Evolutionary conservation across 1,284 basidiomycete species (phyloP).

Genomic region (Gymnopus androsaceus): DNA sequence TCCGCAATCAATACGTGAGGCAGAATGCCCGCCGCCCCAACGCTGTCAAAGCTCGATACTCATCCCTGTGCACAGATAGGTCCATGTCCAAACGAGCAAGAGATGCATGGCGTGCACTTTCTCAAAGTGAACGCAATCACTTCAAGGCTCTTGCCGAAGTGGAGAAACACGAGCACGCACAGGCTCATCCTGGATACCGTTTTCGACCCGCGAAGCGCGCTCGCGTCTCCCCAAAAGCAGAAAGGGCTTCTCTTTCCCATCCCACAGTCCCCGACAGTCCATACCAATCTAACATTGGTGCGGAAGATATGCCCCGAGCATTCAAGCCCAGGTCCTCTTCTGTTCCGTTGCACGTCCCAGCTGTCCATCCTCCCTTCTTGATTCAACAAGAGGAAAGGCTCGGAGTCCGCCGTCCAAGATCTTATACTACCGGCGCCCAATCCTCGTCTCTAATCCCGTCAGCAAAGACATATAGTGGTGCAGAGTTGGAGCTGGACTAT

Average conservation of each 20-base stretch:
- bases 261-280: background rate
- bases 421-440: background rate
- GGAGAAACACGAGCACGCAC: slow-evolving; percentile 56
- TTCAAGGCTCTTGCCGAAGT: slow-evolving; percentile 52
- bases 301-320: background rate
- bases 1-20: slow-evolving; percentile 72
- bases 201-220: slow-evolving; percentile 52
- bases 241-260: background rate
- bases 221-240: background rate
- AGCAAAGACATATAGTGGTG: background rate
- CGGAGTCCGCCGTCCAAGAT: background rate
- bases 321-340: slow-evolving; percentile 10
- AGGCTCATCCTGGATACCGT: slow-evolving; percentile 57
- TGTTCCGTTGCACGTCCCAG: slow-evolving; percentile 7
- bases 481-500: background rate
- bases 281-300: background rate
- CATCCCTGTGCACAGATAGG: slow-evolving; percentile 34
- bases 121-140: slow-evolving; percentile 42
- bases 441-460: background rate
- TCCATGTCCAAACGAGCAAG: slow-evolving; percentile 62
- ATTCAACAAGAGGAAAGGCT: background rate
- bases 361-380: background rate
- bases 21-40: slow-evolving; percentile 37
- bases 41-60: slow-evolving; percentile 17
- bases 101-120: slow-evolving; percentile 60